Evolutionary conservation across 2,329 filamentous ascomycete species (phyloP), one percentile per base, ranked within the genome.

Genomic region (Alternaria angustiovoidea): DNA sequence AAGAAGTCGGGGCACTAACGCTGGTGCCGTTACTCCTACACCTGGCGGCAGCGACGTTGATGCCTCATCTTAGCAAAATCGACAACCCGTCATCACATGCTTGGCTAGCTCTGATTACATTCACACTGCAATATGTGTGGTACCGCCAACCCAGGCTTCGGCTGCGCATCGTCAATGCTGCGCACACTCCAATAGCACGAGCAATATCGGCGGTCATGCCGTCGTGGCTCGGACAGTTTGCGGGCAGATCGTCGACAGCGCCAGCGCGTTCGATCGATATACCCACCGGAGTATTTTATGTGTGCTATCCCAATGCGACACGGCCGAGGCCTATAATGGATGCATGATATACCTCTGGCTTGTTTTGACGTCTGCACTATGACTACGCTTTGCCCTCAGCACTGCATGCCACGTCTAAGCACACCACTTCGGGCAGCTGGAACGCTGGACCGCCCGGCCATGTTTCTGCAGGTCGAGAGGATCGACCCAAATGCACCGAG

Each of bases 201-300:
- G 64, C 69, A 70, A 74, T 70, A 63, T 70, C 65, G 65, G 67
- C 61, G 63, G 65, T 62, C 64, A 63, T 67, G 65, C 52, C 54
- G 47, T 57, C 7, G 42, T 57, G 54, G 57, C 59, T 76, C 75
- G 74, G 75, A 69, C 70, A 75, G 67, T 78, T 77, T 75, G 48
- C 66, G 71, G 70, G 64, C 63, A 67, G 74, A 78, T 77, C 75
- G 60, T 70, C 67, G 51, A 70, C 69, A 67, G 70, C 67, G 66
- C 71, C 70, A 68, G 69, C 59, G 69, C 59, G 59, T 65, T 51
- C 61, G 72, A 70, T 74, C 70, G 66, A 68, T 69, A 68, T 67
- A 71, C 64, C 66, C 70, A 67, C 74, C 75, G 75, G 75, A 77
- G 70, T 67, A 70, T 76, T 78, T 73, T 72, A 64, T 62, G 65